Evolutionary conservation across 495 filamentous ascomycete genomes (phyloP), one percentile per base, ranked within the genome.

Genomic region (Penicillium longicatenatum): DNA sequence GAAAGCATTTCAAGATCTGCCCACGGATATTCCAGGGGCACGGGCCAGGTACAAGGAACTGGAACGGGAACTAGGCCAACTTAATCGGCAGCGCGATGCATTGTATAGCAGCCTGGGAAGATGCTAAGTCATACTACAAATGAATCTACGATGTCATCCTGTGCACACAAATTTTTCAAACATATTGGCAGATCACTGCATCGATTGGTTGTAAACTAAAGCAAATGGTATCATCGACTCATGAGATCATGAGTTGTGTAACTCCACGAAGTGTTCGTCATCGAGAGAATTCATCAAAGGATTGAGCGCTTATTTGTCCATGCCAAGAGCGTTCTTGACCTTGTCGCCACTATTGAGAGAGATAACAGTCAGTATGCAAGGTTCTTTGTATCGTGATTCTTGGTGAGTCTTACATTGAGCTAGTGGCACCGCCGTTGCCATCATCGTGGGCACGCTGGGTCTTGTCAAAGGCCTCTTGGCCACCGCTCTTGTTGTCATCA

Each of bases 1-100:
- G 37, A 72, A 75, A 21, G 76, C 71, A 4, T 93, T 89, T 61
- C 80, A 85, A 57, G 84, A 87, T 8, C 66, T 96, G 56, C 89
- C 91, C 12, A 83, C 82, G 14, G 87, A 93, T 60, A 71, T 81
- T 26, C 81, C 87, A 49, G 78, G 81, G 24, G 90, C 91, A 22
- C 78, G 86, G 57, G 65, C 77, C 16, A 84, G 87, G 68, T 79
- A 93, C 42, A 87, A 88, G 62, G 73, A 77, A 41, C 64, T 90
- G 56, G 81, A 88, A 48, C 70, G 65, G 12, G 86, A 92, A 64
- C 69, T 93, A 29, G 70, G 76, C 24, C 69, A 74, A 19, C 70
- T 90, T 44, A 85, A 74, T 43, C 73, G 70, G 59, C 69, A 80
- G 58, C 80, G 91, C 45, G 89, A 95, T 66, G 78, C 68, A 26